Conservation (phyloP, 768 basidiomycete genomes). For the Trametes cinnabarina region DNA sequence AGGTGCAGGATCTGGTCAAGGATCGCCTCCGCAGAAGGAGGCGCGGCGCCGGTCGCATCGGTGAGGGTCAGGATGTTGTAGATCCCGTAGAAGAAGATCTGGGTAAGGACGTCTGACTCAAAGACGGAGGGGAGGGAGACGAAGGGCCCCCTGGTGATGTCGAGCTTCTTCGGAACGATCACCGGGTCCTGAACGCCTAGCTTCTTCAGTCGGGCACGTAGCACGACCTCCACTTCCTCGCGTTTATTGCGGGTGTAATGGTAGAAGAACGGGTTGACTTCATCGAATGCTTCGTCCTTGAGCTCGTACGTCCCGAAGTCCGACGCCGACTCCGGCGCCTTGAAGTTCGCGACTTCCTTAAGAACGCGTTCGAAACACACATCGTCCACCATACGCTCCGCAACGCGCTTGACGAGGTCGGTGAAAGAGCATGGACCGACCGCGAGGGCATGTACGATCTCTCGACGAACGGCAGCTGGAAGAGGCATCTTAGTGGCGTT, state of each 20-base stretch:
- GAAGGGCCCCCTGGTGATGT: slow-evolving; percentile 69
- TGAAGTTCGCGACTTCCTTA: slow-evolving; percentile 76
- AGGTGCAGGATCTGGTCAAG: slow-evolving; percentile 88
- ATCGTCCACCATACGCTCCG: slow-evolving; percentile 86
- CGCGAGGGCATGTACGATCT: slow-evolving; percentile 88
- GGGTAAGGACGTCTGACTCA: slow-evolving; percentile 68
- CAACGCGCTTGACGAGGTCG: slow-evolving; percentile 86
- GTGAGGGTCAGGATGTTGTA: slow-evolving; percentile 71
- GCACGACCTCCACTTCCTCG: slow-evolving; percentile 81
- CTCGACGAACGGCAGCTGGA: slow-evolving; percentile 64
- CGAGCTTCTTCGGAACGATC: slow-evolving; percentile 69
- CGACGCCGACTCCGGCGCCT: slow-evolving; percentile 69
- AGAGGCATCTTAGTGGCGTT: slow-evolving; percentile 69
- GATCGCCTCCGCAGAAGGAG: slow-evolving; percentile 83
- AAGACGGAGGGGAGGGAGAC: slow-evolving; percentile 59
- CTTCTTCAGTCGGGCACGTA: slow-evolving; percentile 65
- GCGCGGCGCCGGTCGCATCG: slow-evolving; percentile 54
- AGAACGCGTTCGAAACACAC: slow-evolving; percentile 78
- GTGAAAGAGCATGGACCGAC: slow-evolving; percentile 87
- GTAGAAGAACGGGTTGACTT: slow-evolving; percentile 94
- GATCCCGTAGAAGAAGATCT: slow-evolving; percentile 81
- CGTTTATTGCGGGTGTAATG: slow-evolving; percentile 94
- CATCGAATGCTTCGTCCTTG: slow-evolving; percentile 75
- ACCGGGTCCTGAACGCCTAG: slow-evolving; percentile 64
- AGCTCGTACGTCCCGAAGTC: slow-evolving; percentile 90